Evolutionary conservation across 257 asterid species (phyloP).

Genomic region (Haberlea rhodopensis): DNA sequence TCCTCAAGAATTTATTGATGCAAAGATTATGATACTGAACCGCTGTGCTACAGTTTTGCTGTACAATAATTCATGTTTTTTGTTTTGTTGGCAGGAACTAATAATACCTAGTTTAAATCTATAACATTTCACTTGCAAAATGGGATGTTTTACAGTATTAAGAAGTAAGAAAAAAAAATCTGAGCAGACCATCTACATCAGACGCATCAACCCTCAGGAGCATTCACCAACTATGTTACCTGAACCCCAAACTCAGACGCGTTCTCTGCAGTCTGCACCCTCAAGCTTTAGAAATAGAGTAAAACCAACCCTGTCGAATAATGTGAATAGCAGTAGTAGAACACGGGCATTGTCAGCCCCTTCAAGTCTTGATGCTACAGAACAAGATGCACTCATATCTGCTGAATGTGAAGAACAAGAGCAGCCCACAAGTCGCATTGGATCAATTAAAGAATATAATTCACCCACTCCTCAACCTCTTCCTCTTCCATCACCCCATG

Average conservation of each 20-base stretch:
- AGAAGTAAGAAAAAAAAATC: slow-evolving; percentile 69
- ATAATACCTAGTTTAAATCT: slow-evolving; percentile 21
- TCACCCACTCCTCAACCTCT: slow-evolving; percentile 86
- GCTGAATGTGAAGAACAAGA: slow-evolving; percentile 66
- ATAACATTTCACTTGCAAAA: slow-evolving; percentile 29
- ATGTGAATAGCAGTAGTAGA: slow-evolving; percentile 41
- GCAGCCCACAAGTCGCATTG: slow-evolving; percentile 56
- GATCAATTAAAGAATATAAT: slow-evolving; percentile 63
- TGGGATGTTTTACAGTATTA: slow-evolving; percentile 84
- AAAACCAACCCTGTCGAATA: slow-evolving; percentile 46
- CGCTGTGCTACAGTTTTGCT: neutral
- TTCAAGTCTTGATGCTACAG: slow-evolving; percentile 65
- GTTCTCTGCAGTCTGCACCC: slow-evolving; percentile 81
- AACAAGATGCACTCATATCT: slow-evolving; percentile 50
- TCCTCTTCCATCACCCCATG: slow-evolving; percentile 82
- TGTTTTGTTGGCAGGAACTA: slow-evolving; percentile 33
- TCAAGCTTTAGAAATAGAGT: slow-evolving; percentile 80
- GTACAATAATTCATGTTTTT: slow-evolving; percentile 3
- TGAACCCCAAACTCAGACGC: slow-evolving; percentile 60
- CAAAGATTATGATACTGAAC: neutral
- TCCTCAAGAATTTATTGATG: slow-evolving; percentile 1
- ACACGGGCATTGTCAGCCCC: slow-evolving; percentile 75
- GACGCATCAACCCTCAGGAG: slow-evolving; percentile 53
- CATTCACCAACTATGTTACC: slow-evolving; percentile 72
- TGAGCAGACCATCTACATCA: slow-evolving; percentile 44